Evolutionary conservation across 2,329 filamentous ascomycete genomes (phyloP).

Genomic region (Stromatinia cepivora): DNA sequence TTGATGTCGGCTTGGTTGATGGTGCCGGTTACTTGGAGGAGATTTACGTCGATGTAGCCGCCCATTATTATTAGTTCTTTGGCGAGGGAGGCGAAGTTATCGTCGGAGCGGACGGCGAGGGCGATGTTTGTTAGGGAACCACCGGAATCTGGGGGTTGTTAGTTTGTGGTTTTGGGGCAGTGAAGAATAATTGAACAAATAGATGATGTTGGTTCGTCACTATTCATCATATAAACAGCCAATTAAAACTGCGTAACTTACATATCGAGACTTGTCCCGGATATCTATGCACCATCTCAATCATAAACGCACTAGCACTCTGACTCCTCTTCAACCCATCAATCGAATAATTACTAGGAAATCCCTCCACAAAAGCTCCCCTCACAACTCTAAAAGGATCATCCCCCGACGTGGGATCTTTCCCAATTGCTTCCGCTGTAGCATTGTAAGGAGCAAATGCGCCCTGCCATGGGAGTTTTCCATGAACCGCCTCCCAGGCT

Average conservation of each 20-base stretch:
- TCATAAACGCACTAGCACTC: slow-evolving; percentile 49
- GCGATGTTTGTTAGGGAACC: slow-evolving; percentile 53
- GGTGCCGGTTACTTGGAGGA: slow-evolving; percentile 40
- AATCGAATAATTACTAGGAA: slow-evolving; percentile 47
- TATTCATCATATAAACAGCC: not conserved
- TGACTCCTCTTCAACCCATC: slow-evolving; percentile 35
- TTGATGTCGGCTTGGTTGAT: slow-evolving; percentile 37
- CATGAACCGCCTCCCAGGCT: slow-evolving; percentile 48
- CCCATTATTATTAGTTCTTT: slow-evolving; percentile 53
- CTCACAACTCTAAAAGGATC: slow-evolving; percentile 46
- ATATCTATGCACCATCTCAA: slow-evolving; percentile 50
- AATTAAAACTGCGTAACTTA: not conserved
- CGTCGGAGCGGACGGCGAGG: slow-evolving; percentile 48
- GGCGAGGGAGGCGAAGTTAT: slow-evolving; percentile 48
- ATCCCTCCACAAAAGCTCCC: slow-evolving; percentile 49
- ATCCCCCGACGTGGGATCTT: slow-evolving; percentile 47
- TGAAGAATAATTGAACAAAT: fast-evolving
- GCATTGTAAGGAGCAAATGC: slow-evolving; percentile 48
- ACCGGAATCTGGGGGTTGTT: slow-evolving; percentile 38
- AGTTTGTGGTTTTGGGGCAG: not conserved
- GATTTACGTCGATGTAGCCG: slow-evolving; percentile 49
- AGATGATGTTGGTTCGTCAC: not conserved
- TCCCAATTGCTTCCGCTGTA: slow-evolving; percentile 46
- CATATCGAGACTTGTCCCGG: slow-evolving; percentile 52
- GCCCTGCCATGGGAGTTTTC: slow-evolving; percentile 48